Percentiles rank a stretch among this genome's conserved stretches.
These are phyloP conservation scores for Zymoseptoria crescenta DNA, from an alignment of 2,329 filamentous ascomycete species.

Conservation along the genomic window DNA sequence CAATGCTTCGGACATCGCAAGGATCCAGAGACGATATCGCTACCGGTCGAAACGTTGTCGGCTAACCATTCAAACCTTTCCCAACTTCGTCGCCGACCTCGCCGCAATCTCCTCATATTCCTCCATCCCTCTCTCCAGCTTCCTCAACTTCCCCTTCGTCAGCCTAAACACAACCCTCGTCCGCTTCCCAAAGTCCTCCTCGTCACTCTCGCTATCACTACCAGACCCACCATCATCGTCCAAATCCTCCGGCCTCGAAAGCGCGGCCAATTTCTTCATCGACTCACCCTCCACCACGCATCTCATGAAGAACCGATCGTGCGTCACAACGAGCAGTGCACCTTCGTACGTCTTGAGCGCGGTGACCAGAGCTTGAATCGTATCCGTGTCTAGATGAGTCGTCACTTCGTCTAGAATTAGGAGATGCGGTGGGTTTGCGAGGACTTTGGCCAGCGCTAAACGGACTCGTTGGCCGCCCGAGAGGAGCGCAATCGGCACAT, in stretches of 20 bases:
- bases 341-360: conserved; percentile 63
- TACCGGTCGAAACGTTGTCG: no score
- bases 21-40: no score
- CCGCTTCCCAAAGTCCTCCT: conserved; percentile 10
- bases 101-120: conserved; percentile 17
- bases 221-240: conserved; percentile 12
- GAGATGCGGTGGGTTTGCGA: conserved; percentile 62
- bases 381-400: conserved; percentile 78
- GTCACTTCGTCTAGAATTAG: conserved; percentile 75
- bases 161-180: conserved; percentile 12
- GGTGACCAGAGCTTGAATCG: conserved; percentile 61
- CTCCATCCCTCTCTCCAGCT: conserved; percentile 13
- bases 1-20: no score
- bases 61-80: conserved; percentile 11
- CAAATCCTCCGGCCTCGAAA: conserved; percentile 18
- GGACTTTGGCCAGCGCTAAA: conserved; percentile 59
- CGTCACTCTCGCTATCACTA: conserved; percentile 11
- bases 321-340: conserved; percentile 68
- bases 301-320: conserved; percentile 75
- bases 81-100: conserved; percentile 12
- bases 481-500: conserved; percentile 63
- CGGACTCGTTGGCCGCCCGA: conserved; percentile 68
- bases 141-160: conserved; percentile 12
- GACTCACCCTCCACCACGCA: conserved; percentile 59
- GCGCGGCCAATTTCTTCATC: conserved; percentile 9